Evolutionary conservation across 192 early-diverging fungal species (phyloP), one percentile per base, ranked within the genome.

Genomic region (Haplosporangium gracile): DNA sequence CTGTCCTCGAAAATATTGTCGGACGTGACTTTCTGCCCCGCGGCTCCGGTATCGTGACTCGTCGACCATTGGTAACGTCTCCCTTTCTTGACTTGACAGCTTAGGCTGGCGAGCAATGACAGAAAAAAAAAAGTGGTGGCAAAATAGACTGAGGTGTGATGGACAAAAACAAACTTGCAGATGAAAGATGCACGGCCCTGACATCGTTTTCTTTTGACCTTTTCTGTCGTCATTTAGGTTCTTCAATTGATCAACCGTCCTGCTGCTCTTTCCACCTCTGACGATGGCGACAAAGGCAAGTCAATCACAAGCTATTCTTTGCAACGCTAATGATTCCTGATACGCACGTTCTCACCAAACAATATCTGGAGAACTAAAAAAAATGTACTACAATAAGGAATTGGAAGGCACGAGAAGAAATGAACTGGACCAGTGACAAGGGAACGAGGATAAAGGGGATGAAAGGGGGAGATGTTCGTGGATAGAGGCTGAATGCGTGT

Each of bases 1-100:
- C 97, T 20, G 99, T 99, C 38, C 93, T 99, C 40, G 99, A 99
- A 78, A 99, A 99, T 89, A 98, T 99, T 94, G 99, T 99, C 34
- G 99, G 99, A 32, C 91, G 97, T 75, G 99, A 99, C 92, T 99
- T 99, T 91, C 87, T 99, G 78, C 99, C 99, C 68, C 93, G 99
- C 82, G 98, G 99, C 36, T 95, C 94, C 22, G 98, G 98, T 39
- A 99, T 99, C 84, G 99, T 99, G 53, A 99, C 99, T 60, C 94
- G 99, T 73, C 94, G 99, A 40, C 99, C 99, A 47, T 92, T 99
- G 81, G 95, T 95, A 93, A 77, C 68, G 32, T 39, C 43, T 34
- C 36, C n/a, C 20, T 38, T 42, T 38, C 34, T 51, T 49, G 39
- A 24, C 43, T 49, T 13, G 26, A 26, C 42, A 24, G 26, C 15